These are phyloP conservation scores for Aurifilum marmelostoma DNA, from an alignment of 2,329 filamentous ascomycete species.

Conservation along the genomic window DNA sequence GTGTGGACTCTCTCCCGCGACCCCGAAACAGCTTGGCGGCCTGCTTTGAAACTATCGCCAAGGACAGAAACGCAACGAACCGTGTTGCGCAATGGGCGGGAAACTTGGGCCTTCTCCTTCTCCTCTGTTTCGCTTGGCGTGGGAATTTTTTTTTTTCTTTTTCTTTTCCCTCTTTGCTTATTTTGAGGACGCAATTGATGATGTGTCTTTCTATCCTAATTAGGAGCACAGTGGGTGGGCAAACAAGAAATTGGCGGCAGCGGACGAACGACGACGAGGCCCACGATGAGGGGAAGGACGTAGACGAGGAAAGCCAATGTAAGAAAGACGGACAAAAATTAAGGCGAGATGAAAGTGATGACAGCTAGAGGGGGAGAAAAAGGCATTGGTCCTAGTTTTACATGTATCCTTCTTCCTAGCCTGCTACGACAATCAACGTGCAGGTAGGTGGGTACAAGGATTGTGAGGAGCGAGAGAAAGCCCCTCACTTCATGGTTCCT, in stretches of 20 bases:
- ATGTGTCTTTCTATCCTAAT: background rate
- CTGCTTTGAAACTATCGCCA: slow-evolving; percentile 30
- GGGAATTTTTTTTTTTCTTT: background rate
- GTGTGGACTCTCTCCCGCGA: background rate
- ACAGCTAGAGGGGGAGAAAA: background rate
- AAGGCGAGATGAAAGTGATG: slow-evolving; percentile 5
- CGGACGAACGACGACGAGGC: background rate
- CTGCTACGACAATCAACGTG: background rate
- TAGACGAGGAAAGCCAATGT: background rate
- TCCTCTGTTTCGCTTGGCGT: slow-evolving; percentile 20
- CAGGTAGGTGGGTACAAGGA: slow-evolving; percentile 5
- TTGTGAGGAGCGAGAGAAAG: no score
- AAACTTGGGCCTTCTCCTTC: background rate
- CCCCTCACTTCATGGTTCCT: slow-evolving; percentile 1
- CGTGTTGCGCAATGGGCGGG: slow-evolving; percentile 9
- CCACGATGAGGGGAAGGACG: background rate
- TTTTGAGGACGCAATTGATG: slow-evolving; percentile 16
- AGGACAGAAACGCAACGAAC: background rate
- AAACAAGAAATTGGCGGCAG: background rate
- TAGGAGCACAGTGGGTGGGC: background rate
- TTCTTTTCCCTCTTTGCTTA: background rate
- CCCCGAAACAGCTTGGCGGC: slow-evolving; percentile 31
- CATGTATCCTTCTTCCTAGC: slow-evolving; percentile 20
- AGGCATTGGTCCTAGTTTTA: slow-evolving; percentile 5
- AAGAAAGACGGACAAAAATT: slow-evolving; percentile 14